These are phyloP conservation scores for Fusarium humuli DNA, from an alignment of 2,329 filamentous ascomycete genomes.

Conservation along the genomic window DNA sequence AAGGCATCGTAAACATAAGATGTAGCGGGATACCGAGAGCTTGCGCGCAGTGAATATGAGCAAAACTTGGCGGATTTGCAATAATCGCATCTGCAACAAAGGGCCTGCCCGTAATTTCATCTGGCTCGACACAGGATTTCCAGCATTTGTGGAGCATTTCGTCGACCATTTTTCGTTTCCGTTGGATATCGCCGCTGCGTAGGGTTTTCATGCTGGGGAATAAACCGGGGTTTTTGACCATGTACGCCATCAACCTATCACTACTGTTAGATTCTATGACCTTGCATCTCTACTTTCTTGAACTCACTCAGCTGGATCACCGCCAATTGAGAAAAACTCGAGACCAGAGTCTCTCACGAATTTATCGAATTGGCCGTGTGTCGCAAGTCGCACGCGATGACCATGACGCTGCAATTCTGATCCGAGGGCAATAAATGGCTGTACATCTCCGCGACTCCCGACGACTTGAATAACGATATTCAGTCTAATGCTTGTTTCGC, in stretches of 20 bases:
- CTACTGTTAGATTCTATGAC: no score
- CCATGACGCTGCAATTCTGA: conserved; percentile 25
- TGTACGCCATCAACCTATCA: conserved; percentile 5
- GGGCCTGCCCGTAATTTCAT: not conserved
- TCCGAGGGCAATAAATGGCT: conserved; percentile 23
- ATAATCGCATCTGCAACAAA: conserved; percentile 60
- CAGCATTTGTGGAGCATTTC: conserved; percentile 4
- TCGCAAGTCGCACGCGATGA: conserved; percentile 31
- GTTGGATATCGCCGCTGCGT: not conserved
- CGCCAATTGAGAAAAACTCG: conserved; percentile 16
- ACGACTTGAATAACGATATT: conserved; percentile 37
- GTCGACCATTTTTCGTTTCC: not conserved
- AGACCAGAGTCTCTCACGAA: conserved; percentile 9
- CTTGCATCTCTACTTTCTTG: no score
- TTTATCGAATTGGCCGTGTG: conserved; percentile 17
- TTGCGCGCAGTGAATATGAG: conserved; percentile 61
- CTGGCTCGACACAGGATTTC: not conserved
- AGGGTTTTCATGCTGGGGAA: not conserved
- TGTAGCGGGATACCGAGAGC: conserved; percentile 58
- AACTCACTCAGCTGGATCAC: conserved; percentile 29
- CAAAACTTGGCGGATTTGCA: conserved; percentile 62
- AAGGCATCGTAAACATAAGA: conserved; percentile 74
- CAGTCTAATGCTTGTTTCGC: not conserved
- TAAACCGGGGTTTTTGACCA: conserved; percentile 3
- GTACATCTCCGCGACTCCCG: conserved; percentile 28